phyloP scores from a whole-genome alignment of 73 alveolate species.

The Stentor coeruleus region DNA sequence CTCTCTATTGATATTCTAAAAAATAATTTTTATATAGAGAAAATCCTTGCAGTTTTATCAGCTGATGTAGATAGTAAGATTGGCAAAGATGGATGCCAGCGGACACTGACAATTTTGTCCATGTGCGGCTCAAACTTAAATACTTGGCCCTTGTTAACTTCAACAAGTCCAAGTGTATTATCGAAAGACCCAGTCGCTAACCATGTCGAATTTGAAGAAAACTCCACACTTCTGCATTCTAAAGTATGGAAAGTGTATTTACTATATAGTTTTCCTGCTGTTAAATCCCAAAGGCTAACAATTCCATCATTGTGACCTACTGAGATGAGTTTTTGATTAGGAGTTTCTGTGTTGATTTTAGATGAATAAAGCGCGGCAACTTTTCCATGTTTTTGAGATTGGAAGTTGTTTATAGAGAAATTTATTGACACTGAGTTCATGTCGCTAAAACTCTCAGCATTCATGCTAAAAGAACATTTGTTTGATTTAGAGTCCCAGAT shows the following conservation, averaged over 20 bases:
- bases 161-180: constrained; percentile 33
- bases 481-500: constrained; percentile 90
- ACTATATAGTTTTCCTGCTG: constrained; percentile 31
- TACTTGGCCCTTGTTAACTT: constrained; percentile 31
- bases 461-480: constrained; percentile 51
- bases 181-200: constrained; percentile 50
- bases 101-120: constrained; percentile 43
- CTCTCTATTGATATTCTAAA: too few species aligned
- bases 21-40: constrained; percentile 27
- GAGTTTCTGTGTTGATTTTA: neutral
- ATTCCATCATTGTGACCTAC: constrained; percentile 58
- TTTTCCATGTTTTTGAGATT: neutral
- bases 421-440: constrained; percentile 69
- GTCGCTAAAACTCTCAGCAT: constrained; percentile 46
- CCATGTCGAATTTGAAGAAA: constrained; percentile 49
- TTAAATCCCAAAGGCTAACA: constrained; percentile 51
- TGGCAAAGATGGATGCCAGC: constrained; percentile 84
- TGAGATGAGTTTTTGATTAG: constrained; percentile 23
- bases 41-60: constrained; percentile 73
- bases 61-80: constrained; percentile 77
- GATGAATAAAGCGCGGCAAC: neutral
- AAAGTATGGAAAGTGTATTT: constrained; percentile 34
- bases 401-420: neutral
- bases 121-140: constrained; percentile 36
- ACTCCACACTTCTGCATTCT: constrained; percentile 63